Percentiles rank a stretch among this genome's conserved stretches.
These are phyloP conservation scores for Linum lewisii DNA, from an alignment of 345 rosid species.

Conservation along the genomic window DNA sequence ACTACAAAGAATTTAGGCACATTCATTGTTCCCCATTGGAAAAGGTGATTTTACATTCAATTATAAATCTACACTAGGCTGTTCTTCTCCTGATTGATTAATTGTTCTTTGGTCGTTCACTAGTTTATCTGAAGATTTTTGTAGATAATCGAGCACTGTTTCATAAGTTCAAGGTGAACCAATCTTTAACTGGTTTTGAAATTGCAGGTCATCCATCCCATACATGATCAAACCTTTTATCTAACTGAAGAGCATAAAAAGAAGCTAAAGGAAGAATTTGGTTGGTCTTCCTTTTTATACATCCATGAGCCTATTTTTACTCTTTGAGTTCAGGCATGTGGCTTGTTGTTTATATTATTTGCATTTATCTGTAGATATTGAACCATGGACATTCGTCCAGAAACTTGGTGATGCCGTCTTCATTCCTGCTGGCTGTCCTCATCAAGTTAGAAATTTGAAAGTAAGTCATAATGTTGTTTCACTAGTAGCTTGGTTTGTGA, in stretches of 20 bases:
- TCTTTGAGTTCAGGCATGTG: not conserved
- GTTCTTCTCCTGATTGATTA: constrained; percentile 8
- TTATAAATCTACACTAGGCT: not conserved
- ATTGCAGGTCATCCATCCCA: constrained; percentile 46
- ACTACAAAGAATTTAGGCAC: constrained; percentile 32
- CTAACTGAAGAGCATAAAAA: constrained; percentile 41
- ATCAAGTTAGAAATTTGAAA: constrained; percentile 1
- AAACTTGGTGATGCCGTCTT: constrained; percentile 3
- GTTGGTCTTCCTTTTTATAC: constrained; percentile 12
- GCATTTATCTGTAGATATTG: not conserved
- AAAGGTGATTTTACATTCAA: not conserved
- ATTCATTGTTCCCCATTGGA: constrained; percentile 10
- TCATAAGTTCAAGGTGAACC: not conserved
- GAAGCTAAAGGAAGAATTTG: constrained; percentile 51
- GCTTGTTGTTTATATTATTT: not conserved
- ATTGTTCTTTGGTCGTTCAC: not conserved
- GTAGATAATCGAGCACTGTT: not conserved
- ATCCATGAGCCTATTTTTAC: not conserved
- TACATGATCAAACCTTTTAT: constrained; percentile 47
- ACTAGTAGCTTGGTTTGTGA: not conserved
- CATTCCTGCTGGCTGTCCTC: constrained; percentile 4
- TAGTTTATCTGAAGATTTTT: too few relatives aligned
- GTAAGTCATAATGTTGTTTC: not conserved
- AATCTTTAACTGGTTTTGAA: not conserved
- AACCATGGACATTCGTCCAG: constrained; percentile 3